Evolutionary conservation across 176 grass and related monocot species (phyloP).

Genomic region (Eragrostis curvula): DNA sequence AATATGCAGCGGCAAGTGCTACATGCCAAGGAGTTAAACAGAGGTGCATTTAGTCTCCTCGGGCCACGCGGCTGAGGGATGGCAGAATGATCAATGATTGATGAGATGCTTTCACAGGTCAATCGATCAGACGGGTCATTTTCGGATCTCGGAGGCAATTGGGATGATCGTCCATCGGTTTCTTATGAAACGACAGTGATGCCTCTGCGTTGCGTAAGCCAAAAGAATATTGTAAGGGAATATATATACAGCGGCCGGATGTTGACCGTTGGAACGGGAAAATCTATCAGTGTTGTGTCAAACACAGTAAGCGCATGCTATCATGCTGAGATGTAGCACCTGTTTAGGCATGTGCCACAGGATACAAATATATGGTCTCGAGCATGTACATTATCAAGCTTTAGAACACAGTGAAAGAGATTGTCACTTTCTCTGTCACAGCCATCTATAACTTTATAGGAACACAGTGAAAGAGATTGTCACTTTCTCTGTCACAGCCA

Average conservation of each 20-base stretch:
- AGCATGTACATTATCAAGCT: no score
- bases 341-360: no score
- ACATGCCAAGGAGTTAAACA: no score
- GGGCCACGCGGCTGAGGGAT: neutral
- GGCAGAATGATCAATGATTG: neutral
- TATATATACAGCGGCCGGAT: neutral
- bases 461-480: no score
- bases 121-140: neutral
- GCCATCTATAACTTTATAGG: neutral
- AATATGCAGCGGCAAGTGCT: no score
- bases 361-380: no score
- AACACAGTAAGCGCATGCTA: neutral
- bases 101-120: neutral
- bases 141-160: neutral
- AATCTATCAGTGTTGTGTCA: neutral
- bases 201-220: neutral
- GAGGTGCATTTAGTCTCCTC: neutral
- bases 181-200: slow-evolving; percentile 6
- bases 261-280: neutral
- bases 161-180: neutral
- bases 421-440: neutral
- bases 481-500: no score
- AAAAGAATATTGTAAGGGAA: neutral
- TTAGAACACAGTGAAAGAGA: neutral
- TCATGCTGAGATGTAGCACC: no score